Evolutionary conservation across 164 flowering plant species (phyloP), one percentile per base, ranked within the genome.

Genomic region (Tinospora cordifolia): DNA sequence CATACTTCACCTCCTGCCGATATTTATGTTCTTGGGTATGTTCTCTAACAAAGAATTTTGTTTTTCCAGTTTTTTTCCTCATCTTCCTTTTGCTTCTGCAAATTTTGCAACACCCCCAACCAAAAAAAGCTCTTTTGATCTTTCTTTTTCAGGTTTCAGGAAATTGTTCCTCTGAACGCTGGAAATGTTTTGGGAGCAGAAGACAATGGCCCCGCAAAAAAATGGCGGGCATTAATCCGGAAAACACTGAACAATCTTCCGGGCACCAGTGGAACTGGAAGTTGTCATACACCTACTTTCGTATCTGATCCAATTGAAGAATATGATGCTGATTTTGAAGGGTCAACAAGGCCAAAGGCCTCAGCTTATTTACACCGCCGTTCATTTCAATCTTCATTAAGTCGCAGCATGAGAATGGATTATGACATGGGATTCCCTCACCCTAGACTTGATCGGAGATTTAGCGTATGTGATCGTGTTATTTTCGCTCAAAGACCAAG

Each of bases 121-220:
- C 21, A 5, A 54, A 19, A 19, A 19, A 19, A 19, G 6, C 22
- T 3, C 10, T n/a, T 54, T 21, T 66, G 30, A 21, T 38, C 41
- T 30, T 40, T 77, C 69, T 47, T 58, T 47, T 77, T 66, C 80
- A 92, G 98, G 75, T 92, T 95, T 84, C 99, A 95, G 77, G 98
- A 94, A 80, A 88, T 93, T 62, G 98, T 94, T 74, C 98, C 98
- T 70, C 69, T 94, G 65, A 94, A 91, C 80, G 98, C 98, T 46
- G 97, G 98, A 15, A 94, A 94, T 76, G 98, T 94, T 41, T 83
- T 94, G 82, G 97, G 98, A 25, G 83, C 97, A 38, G 97, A 91
- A 79, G 92, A 90, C 79, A 91, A 88, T 76, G 93, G 83, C 30
- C 98, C 97, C 0, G 97, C 98, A 8, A 80, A 75, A 60, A 94